Percentiles rank a stretch among this genome's conserved stretches.
Conservation (phyloP, 2,329 filamentous ascomycete species). For the Lachnum nothofagi region DNA sequence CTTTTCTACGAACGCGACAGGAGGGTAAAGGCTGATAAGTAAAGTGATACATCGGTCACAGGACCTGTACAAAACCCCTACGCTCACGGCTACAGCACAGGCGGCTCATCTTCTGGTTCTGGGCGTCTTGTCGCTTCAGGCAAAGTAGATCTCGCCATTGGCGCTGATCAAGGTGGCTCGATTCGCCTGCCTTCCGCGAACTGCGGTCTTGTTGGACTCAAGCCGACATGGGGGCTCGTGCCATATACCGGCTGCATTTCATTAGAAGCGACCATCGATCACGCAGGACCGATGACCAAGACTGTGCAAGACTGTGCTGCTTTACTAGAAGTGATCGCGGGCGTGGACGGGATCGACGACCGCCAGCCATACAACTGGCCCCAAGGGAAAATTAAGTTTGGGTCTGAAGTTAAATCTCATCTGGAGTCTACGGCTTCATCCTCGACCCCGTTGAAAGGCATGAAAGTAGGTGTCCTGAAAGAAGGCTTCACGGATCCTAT, state of each 20-base stretch:
- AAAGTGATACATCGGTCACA: constrained; percentile 21
- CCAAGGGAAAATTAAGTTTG: constrained; percentile 26
- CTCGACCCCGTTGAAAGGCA: constrained; percentile 25
- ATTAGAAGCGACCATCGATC: constrained; percentile 47
- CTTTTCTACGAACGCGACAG: neutral
- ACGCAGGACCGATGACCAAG: constrained; percentile 41
- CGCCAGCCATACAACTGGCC: constrained; percentile 35
- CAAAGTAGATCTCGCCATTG: constrained; percentile 38
- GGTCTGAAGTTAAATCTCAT: constrained; percentile 16
- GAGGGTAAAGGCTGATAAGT: neutral
- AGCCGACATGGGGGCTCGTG: constrained; percentile 26
- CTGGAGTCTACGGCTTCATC: constrained; percentile 7
- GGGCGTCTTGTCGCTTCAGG: constrained; percentile 43
- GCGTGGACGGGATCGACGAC: constrained; percentile 46
- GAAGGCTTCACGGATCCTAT: constrained; percentile 43
- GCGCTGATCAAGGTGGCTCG: constrained; percentile 27
- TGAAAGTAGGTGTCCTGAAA: constrained; percentile 40
- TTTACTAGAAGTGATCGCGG: constrained; percentile 43
- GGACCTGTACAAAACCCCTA: constrained; percentile 40
- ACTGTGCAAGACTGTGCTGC: constrained; percentile 39
- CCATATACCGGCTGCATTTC: constrained; percentile 38
- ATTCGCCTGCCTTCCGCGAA: constrained; percentile 25
- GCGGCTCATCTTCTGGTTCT: constrained; percentile 46
- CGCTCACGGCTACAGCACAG: constrained; percentile 41
- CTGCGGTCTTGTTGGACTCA: constrained; percentile 26